Evolutionary conservation across 139 green algal genomes (phyloP), one percentile per base, ranked within the genome.

Genomic region (Chlamydomonas schloesseri): DNA sequence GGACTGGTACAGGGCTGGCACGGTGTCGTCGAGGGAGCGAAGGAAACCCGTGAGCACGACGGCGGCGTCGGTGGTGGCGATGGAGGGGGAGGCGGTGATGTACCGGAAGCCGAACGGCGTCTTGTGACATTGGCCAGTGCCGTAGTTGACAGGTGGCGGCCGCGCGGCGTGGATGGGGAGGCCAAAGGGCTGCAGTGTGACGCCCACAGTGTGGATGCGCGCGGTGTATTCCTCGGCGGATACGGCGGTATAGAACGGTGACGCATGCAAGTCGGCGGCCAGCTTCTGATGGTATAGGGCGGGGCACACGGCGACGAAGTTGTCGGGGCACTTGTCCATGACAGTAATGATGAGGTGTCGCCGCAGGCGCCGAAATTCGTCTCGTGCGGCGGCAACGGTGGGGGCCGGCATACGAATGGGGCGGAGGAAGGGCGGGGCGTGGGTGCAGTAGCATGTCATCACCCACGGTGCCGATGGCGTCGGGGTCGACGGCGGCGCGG

Each of bases 271-370:
- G 67, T 72, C 67, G 31, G n/a, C 67, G 67, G 31, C 13, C 8
- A 42, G 14, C 2, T 17, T 29, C 13, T 46, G 10, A 29, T 72
- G 31, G 67, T 72, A 72, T 2, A 46, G 31, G n/a, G 29, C 29
- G 65, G 65, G 65, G 65, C 65, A 71, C 18, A 71, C 3, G 65
- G 17, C n/a, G 29, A n/a, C n/a, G n/a, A n/a, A n/a, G 17, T 29
- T 71, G 65, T 72, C 31, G n/a, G 67, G 31, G 67, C 67, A 72
- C 31, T 72, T 72, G 67, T 72, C 67, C 14, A 72, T 21, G 31
- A 72, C 67, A 31, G 67, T 47, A 29, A 72, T 72, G 67, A 46
- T 31, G 6, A 47, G 31, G 67, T 11, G 14, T 2, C 18, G n/a
- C 31, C n/a, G n/a, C 4, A 50, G 28, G 67, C 31, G 67, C 1